Base-by-base conservation (phyloP, 2,329 filamentous ascomycete genomes). In the Colletotrichum simmondsii region DNA sequence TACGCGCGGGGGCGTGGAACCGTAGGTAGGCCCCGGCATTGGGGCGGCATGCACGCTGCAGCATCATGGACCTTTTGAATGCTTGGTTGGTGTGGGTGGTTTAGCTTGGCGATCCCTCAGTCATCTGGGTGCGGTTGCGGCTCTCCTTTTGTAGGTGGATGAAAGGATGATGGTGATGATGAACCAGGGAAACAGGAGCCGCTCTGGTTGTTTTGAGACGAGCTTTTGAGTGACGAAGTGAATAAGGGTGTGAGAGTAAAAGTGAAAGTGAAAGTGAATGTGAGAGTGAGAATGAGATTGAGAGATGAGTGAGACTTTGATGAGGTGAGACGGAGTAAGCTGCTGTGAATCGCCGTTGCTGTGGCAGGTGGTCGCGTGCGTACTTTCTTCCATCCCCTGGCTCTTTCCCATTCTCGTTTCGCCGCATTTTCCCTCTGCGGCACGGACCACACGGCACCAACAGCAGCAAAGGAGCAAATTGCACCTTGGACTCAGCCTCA, bases 301-400 rank as follows among this genome's bases (percentile, higher is more conserved):
- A 32, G n/a, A 32, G n/a, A 5, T 46, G 42, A 46, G 42, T 49
- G 42, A 49, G 42, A 49, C 19, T 49, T 49, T 49, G 42, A 49
- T 49, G 37, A 70, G 61, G 67, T 59, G 56, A 65, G 61, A 65
- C 37, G 28, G 53, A 24, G 32, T 37, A 19, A 26, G 37, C 37
- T 37, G 32, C 32, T 26, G 49, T 68, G 46, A 65, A 19, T 49
- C 58, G 37, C 37, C 35, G 68, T 61, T 68, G 42, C 22, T 26
- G 49, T 67, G 56, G 56, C 68, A 71, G 68, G 57, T 35, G 64
- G 52, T 71, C 64, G 68, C 64, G 68, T 71, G 64, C 16, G 19
- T 35, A 11, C 24, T 35, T 46, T 24, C 24, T 35, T 16, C 57
- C 12, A 28, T 22, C 63, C 63, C 62, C 16, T 26, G 5, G 30